Base-by-base conservation (phyloP, 2,329 filamentous ascomycete species). In the Tolypocladium nubicola region DNA sequence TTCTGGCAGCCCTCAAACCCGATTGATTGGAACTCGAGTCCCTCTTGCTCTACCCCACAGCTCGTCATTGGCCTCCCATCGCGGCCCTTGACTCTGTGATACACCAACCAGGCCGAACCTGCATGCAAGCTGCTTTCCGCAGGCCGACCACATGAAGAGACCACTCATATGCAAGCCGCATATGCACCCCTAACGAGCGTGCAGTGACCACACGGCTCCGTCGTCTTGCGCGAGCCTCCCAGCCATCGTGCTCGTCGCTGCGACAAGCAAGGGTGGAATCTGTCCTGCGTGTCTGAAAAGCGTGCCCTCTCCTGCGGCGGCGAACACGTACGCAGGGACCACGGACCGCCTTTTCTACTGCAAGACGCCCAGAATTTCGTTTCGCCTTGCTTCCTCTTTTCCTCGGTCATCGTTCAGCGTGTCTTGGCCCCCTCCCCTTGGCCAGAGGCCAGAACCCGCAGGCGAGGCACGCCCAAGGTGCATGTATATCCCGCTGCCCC, bases 401-500 rank as follows among this genome's bases (percentile, higher is more conserved):
- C 23, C 21, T 53, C 37, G 23, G n/a, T 14, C 47, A 21, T 11
- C 47, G 4, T 21, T 21, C 10, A n/a, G 9, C 19, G 47, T 21
- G 19, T 35, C 47, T 35, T 37, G 11, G 37, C 21, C 19, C 30
- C 19, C 19, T n/a, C 30, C 30, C 19, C 30, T n/a, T 50, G 30
- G 16, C 26, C 19, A 37, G 30, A 35, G 47, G 47, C 47, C 19
- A 35, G 19, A 21, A 6, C 19, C 30, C 19, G 47, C 38, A 19
- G 21, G 52, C 21, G 21, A 39, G n/a, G 52, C 21, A 26, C 35
- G 52, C 21, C 52, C 40, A 19, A 54, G 56, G 60, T 63, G 61
- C 57, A 71, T 71, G 69, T 67, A 71, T 68, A 71, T 71, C 56
- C 66, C 67, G 41, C 41, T 55, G 41, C 39, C 55, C 53, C 61